phyloP scores from a whole-genome alignment of 75 land plant genomes.

The Selaginella tamariscina region DNA sequence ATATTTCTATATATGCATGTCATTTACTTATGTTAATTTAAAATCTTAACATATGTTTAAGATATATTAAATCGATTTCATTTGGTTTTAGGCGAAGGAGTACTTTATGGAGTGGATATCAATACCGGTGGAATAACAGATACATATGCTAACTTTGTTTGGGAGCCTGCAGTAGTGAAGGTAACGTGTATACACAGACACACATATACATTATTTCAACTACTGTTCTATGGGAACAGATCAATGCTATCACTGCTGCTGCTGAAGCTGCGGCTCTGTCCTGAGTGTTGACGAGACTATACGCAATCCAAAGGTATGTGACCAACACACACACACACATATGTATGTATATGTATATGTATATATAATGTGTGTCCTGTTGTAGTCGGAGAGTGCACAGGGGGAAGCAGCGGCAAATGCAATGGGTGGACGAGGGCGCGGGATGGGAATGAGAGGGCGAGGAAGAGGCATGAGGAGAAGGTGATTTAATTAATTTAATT shows the following conservation, averaged over 20 bases:
- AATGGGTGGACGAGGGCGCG: conserved; percentile 84
- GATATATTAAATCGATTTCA: too few relatives aligned
- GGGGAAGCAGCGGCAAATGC: conserved; percentile 91
- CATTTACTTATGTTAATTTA: too few relatives aligned
- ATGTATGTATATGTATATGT: background rate
- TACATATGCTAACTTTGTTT: conserved; percentile 84
- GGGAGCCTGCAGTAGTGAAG: conserved; percentile 98
- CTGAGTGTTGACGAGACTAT: conserved; percentile 98
- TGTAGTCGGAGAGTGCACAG: conserved; percentile 94
- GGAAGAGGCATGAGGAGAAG: too few relatives aligned
- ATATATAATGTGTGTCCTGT: background rate
- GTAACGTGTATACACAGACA: conserved; percentile 37
- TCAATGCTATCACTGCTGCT: conserved; percentile 97
- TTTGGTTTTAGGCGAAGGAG: conserved; percentile 78
- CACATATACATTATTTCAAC: too few relatives aligned
- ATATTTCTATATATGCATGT: too few relatives aligned
- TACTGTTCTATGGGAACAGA: conserved; percentile 30
- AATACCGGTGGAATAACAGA: conserved; percentile 96
- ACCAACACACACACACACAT: background rate
- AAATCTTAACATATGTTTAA: too few relatives aligned
- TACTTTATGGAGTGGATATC: conserved; percentile 83
- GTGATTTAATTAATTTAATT: too few relatives aligned
- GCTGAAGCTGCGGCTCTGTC: conserved; percentile 91
- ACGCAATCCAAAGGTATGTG: conserved; percentile 77
- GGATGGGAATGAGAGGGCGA: too few relatives aligned